Conservation (phyloP, 805 yeast species). For the Metschnikowia dekortorum region DNA sequence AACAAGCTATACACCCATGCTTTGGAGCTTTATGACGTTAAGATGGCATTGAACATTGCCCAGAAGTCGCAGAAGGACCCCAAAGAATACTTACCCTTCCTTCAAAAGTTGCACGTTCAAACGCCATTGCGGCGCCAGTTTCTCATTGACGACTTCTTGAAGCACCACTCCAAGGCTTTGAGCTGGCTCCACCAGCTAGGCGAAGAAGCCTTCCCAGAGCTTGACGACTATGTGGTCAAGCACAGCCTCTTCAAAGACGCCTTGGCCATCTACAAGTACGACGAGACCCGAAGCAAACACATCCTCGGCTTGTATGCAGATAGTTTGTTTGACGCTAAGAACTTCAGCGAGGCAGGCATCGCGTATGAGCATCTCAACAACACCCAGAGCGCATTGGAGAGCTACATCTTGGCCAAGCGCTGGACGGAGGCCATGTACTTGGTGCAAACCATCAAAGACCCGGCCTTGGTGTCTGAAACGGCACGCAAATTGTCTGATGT, state of each 20-base stretch:
- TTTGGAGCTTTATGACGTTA: constrained; percentile 76
- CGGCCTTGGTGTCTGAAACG: constrained; percentile 36
- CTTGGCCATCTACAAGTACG: constrained; percentile 55
- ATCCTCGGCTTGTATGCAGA: constrained; percentile 63
- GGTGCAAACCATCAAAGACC: constrained; percentile 30
- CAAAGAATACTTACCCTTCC: constrained; percentile 89
- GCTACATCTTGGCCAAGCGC: constrained; percentile 62
- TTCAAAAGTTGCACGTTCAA: constrained; percentile 72
- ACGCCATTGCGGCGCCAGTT: constrained; percentile 64
- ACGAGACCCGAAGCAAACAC: constrained; percentile 47
- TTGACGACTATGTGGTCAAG: constrained; percentile 60
- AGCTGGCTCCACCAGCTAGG: constrained; percentile 54
- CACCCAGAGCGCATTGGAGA: constrained; percentile 58
- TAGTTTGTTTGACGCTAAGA: constrained; percentile 49
- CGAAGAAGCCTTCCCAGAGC: constrained; percentile 42
- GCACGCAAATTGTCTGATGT: constrained; percentile 59
- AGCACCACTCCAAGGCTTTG: constrained; percentile 65
- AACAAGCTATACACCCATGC: constrained; percentile 76
- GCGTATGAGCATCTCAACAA: constrained; percentile 66
- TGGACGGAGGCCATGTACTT: constrained; percentile 85
- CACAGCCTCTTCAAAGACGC: constrained; percentile 73
- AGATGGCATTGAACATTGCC: constrained; percentile 76
- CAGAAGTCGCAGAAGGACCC: constrained; percentile 98
- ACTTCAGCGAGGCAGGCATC: constrained; percentile 72
- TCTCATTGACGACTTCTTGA: constrained; percentile 73